Evolutionary conservation across 352 stramenopile species (phyloP).

Genomic region (Globisporangium carolinianum): DNA sequence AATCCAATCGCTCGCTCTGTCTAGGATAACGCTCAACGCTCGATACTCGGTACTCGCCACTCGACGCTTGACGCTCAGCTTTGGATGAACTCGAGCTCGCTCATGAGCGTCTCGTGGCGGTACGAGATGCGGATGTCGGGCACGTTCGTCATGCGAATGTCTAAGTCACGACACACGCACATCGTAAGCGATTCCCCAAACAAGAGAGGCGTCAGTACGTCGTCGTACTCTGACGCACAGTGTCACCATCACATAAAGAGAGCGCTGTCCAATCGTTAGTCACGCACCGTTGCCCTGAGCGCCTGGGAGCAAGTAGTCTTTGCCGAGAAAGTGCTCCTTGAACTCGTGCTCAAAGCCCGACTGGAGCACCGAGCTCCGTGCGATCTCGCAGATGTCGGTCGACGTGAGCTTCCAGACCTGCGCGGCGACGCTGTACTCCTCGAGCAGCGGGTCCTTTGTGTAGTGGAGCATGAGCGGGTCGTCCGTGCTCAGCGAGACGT

Average conservation of each 20-base stretch:
- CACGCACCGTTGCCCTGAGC: slow-evolving; percentile 70
- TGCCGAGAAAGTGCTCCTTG: slow-evolving; percentile 96
- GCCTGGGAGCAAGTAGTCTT: slow-evolving; percentile 80
- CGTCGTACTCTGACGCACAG: too few species aligned
- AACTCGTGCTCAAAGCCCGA: slow-evolving; percentile 97
- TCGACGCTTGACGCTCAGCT: slow-evolving; percentile 15
- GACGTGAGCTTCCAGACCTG: slow-evolving; percentile 95
- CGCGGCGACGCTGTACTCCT: slow-evolving; percentile 92
- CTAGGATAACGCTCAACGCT: too few species aligned
- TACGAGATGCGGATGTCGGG: slow-evolving; percentile 91
- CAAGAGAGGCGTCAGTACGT: too few species aligned
- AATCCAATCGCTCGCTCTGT: too few species aligned
- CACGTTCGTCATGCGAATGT: slow-evolving; percentile 94
- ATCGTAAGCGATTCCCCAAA: too few species aligned
- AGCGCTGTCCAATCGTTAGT: neutral
- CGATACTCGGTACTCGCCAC: too few species aligned
- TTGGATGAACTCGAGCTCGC: slow-evolving; percentile 69
- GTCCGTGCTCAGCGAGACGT: slow-evolving; percentile 98
- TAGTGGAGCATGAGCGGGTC: slow-evolving; percentile 99
- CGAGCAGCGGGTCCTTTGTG: slow-evolving; percentile 96
- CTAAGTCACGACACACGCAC: slow-evolving; percentile 15
- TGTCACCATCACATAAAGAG: slow-evolving; percentile 7
- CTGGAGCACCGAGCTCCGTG: slow-evolving; percentile 97
- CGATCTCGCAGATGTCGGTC: slow-evolving; percentile 98
- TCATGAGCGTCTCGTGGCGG: slow-evolving; percentile 75